A percentile compares a stretch with the other conserved stretches of the same genome.
These are phyloP conservation scores for Rhodotorula babjevae DNA, from an alignment of 768 basidiomycete genomes.

Conservation along the genomic window DNA sequence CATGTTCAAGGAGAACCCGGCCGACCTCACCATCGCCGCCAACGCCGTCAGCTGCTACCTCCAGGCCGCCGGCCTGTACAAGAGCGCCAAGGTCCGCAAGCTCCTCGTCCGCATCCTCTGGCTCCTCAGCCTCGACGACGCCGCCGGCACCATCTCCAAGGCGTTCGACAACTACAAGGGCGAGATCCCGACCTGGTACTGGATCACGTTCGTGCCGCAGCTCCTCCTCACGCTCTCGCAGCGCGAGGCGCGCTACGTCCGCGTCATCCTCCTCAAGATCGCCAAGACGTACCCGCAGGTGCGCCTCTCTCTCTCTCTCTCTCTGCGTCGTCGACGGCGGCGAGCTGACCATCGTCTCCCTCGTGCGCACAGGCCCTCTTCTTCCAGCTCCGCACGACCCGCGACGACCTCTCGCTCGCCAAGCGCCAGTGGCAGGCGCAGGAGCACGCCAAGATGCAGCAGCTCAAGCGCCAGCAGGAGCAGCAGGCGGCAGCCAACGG, in stretches of 20 bases:
- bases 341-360: not conserved
- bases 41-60: conserved; percentile 96
- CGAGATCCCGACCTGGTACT: conserved; percentile 95
- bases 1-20: conserved; percentile 80
- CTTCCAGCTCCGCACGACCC: conserved; percentile 82
- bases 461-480: conserved; percentile 18
- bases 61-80: conserved; percentile 92
- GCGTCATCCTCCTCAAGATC: conserved; percentile 78
- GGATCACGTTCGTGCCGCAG: conserved; percentile 96
- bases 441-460: not conserved
- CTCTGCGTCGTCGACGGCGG: not conserved
- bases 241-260: conserved; percentile 86
- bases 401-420: conserved; percentile 59
- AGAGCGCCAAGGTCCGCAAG: conserved; percentile 85
- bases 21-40: conserved; percentile 59
- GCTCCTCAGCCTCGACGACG: conserved; percentile 89
- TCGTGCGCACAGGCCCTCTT: conserved; percentile 69
- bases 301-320: conserved; percentile 38
- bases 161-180: conserved; percentile 73
- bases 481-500: conserved; percentile 37
- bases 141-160: conserved; percentile 44
- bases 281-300: conserved; percentile 91
- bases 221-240: conserved; percentile 82
- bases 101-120: conserved; percentile 89
- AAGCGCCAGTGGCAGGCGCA: conserved; percentile 43